phyloP scores from a whole-genome alignment of 805 yeast genomes.

The Schwanniomyces yamadae region DNA sequence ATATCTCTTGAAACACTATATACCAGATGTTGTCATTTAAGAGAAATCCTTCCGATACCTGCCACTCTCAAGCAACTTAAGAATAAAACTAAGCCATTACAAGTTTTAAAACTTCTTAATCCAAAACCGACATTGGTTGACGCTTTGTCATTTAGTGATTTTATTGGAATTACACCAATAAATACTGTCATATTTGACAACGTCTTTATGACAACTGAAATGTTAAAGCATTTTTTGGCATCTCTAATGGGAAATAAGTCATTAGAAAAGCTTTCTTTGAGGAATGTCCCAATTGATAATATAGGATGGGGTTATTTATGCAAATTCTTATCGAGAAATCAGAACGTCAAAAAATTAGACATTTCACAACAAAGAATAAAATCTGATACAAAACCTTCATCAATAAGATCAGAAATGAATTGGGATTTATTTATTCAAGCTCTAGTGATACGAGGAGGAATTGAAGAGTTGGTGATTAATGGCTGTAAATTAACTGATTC shows the following conservation, averaged over 20 bases:
- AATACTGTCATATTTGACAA: slow-evolving; percentile 57
- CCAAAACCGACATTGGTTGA: slow-evolving; percentile 61
- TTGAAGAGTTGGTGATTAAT: slow-evolving; percentile 57
- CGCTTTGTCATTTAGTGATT: slow-evolving; percentile 56
- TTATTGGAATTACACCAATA: slow-evolving; percentile 55
- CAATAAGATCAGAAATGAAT: slow-evolving; percentile 47
- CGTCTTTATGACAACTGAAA: slow-evolving; percentile 52
- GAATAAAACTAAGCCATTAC: slow-evolving; percentile 49
- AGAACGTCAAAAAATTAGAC: slow-evolving; percentile 48
- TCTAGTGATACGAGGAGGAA: slow-evolving; percentile 47
- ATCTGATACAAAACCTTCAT: slow-evolving; percentile 38
- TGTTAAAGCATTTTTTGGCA: slow-evolving; percentile 50
- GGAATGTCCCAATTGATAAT: slow-evolving; percentile 55
- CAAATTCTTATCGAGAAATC: slow-evolving; percentile 44
- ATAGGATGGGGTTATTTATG: slow-evolving; percentile 53
- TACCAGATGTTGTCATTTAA: slow-evolving; percentile 87
- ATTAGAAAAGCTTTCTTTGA: slow-evolving; percentile 51
- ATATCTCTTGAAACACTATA: slow-evolving; percentile 50
- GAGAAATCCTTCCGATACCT: slow-evolving; percentile 91
- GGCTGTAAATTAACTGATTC: slow-evolving; percentile 51
- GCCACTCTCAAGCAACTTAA: slow-evolving; percentile 66
- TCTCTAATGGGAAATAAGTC: slow-evolving; percentile 43
- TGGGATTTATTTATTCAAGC: slow-evolving; percentile 51
- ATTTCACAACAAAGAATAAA: slow-evolving; percentile 57
- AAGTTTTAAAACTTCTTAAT: slow-evolving; percentile 53